These are phyloP conservation scores for Quercus gilva DNA, from an alignment of 306 rosid genomes.

Conservation along the genomic window DNA sequence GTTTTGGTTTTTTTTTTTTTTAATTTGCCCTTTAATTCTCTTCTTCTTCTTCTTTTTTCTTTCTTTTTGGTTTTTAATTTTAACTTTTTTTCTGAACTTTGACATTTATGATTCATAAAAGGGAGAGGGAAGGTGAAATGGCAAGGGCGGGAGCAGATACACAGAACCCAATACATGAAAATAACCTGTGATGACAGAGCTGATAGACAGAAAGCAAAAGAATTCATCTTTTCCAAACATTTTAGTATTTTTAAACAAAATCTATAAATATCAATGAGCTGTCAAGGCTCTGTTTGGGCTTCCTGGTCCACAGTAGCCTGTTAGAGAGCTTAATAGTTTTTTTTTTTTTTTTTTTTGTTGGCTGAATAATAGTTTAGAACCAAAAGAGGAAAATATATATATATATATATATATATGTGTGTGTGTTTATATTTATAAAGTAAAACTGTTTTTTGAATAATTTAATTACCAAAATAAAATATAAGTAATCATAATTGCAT, in stretches of 20 bases:
- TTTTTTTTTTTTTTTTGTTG: no score
- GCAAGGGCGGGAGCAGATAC: slow-evolving; percentile 7
- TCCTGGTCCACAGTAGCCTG: neutral
- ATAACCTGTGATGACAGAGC: slow-evolving; percentile 13
- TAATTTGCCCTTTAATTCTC: no score
- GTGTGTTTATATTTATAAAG: no score
- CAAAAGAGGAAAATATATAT: no score
- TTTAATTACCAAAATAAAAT: no score
- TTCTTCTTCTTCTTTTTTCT: neutral
- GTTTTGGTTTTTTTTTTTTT: neutral
- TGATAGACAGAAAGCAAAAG: slow-evolving; percentile 21
- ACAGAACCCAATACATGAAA: slow-evolving; percentile 21
- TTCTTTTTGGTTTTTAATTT: neutral
- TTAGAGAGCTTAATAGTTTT: neutral
- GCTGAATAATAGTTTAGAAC: no score
- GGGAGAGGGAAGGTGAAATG: neutral
- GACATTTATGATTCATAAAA: neutral
- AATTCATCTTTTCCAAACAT: neutral
- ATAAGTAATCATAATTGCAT: no score
- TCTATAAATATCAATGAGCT: neutral
- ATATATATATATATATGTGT: no score
- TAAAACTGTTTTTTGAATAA: no score
- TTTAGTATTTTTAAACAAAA: neutral
- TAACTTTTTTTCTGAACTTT: neutral
- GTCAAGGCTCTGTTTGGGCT: neutral